phyloP scores from a whole-genome alignment of 2,329 filamentous ascomycete genomes.

The Thelonectria olida region DNA sequence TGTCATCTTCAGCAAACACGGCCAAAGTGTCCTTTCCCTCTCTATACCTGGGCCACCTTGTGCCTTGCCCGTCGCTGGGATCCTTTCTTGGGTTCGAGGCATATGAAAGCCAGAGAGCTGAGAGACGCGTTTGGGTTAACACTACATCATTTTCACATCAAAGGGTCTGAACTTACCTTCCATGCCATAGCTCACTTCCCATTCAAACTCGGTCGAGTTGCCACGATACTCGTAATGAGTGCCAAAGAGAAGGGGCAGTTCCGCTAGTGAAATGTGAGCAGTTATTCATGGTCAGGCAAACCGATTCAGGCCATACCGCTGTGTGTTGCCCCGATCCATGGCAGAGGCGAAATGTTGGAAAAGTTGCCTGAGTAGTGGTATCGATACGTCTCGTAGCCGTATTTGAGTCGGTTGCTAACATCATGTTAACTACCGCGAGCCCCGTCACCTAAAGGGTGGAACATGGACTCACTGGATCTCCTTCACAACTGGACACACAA shows the following conservation, averaged over 20 bases:
- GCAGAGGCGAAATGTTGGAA: constrained; percentile 47
- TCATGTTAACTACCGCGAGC: background rate
- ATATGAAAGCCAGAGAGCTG: constrained; percentile 41
- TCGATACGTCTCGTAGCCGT: constrained; percentile 45
- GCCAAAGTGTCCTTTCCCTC: constrained; percentile 28
- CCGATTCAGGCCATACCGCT: constrained; percentile 29
- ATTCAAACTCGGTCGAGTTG: constrained; percentile 43
- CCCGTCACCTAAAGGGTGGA: background rate
- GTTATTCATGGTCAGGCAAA: background rate
- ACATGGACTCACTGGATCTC: constrained; percentile 19
- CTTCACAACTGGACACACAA: constrained; percentile 19
- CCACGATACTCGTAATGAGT: constrained; percentile 41
- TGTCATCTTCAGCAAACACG: constrained; percentile 30
- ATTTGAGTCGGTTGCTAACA: constrained; percentile 20
- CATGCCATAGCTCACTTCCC: constrained; percentile 39
- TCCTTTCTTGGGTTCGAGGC: constrained; percentile 28
- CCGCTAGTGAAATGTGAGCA: constrained; percentile 25
- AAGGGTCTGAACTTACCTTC: constrained; percentile 33
- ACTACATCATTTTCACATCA: background rate
- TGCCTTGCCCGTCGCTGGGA: constrained; percentile 26
- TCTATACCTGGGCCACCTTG: constrained; percentile 38
- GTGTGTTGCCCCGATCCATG: constrained; percentile 49
- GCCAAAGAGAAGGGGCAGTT: constrained; percentile 43
- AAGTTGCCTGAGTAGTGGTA: constrained; percentile 54
- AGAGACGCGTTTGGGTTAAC: background rate